Conservation (phyloP, 1,139 yeast genomes). For the Protomyces inundatus region DNA sequence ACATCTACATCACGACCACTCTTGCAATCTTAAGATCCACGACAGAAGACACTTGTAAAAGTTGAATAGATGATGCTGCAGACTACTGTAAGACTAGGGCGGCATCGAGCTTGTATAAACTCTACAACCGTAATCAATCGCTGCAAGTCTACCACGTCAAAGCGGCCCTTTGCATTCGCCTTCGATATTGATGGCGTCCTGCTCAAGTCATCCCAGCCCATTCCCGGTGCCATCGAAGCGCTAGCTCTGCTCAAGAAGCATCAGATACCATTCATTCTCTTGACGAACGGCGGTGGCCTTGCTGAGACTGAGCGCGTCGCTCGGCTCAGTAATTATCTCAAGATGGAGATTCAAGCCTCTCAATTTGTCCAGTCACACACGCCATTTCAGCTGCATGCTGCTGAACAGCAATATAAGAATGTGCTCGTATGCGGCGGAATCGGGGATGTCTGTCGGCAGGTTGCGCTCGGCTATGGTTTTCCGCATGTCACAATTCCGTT, state of each 20-base stretch:
- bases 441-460: conserved; percentile 34
- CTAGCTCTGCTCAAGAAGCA: conserved; percentile 64
- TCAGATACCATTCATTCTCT: conserved; percentile 77
- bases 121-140: neutral
- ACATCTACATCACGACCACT: too few relatives aligned
- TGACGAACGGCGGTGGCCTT: conserved; percentile 85
- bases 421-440: conserved; percentile 86
- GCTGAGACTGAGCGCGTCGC: conserved; percentile 67
- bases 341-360: conserved; percentile 57
- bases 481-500: conserved; percentile 68
- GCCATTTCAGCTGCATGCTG: conserved; percentile 74
- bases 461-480: conserved; percentile 51
- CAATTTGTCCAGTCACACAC: conserved; percentile 88
- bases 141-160: neutral
- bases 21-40: too few relatives aligned
- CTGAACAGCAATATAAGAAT: conserved; percentile 49
- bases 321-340: conserved; percentile 58
- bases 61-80: too few relatives aligned
- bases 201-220: conserved; percentile 71
- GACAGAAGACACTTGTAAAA: too few relatives aligned
- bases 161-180: conserved; percentile 54
- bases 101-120: too few relatives aligned
- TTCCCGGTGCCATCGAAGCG: conserved; percentile 71
- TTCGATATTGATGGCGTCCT: conserved; percentile 84
- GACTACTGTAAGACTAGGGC: too few relatives aligned